Evolutionary conservation across 495 filamentous ascomycete genomes (phyloP), one percentile per base, ranked within the genome.

Genomic region (Xylaria sp.): DNA sequence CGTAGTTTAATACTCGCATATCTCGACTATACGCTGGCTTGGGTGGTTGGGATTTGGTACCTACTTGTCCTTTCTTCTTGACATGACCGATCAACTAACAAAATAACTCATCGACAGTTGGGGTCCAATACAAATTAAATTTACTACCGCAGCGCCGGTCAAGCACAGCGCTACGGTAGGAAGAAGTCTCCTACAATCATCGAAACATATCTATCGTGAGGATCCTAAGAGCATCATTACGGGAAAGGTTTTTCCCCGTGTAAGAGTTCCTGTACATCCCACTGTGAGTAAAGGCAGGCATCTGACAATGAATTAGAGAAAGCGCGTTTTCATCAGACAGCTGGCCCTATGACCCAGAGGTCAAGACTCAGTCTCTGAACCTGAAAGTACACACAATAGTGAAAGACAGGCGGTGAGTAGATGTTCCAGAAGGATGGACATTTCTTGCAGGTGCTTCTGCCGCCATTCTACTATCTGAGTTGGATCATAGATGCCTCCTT

Each of bases 371-470:
- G 9, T 55, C 3, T 66, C 31, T 53, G n/a, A 41, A 40, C n/a
- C 17, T 41, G 21, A 29, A 37, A 9, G 17, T 33, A 17, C 5
- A 6, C 59, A 5, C 35, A 41, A 24, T 12, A 59, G 33, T 12
- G 48, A 12, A 41, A 41, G 40, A n/a, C 26, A 67, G 48, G 48
- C 31, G 29, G 62, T 44, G 65, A 57, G 52, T 12, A 26, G 29
- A 12, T 64, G 61, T 48, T 46, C 61, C 26, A 64, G 61, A 33
- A 66, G 29, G 35, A 19, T 26, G 11, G 19, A 17, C 17, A 5
- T 66, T 66, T 64, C 61, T 64, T 11, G 61, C 26, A 21, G 26
- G 41, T 14, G 33, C 41, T 31, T 26, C 8, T 26, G 4, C 29
- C 33, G 12, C 37, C 9, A 48, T 37, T 48, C 15, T 37, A 19